phyloP scores from a whole-genome alignment of 2,329 filamentous ascomycete genomes.

The Aspergillus persii region DNA sequence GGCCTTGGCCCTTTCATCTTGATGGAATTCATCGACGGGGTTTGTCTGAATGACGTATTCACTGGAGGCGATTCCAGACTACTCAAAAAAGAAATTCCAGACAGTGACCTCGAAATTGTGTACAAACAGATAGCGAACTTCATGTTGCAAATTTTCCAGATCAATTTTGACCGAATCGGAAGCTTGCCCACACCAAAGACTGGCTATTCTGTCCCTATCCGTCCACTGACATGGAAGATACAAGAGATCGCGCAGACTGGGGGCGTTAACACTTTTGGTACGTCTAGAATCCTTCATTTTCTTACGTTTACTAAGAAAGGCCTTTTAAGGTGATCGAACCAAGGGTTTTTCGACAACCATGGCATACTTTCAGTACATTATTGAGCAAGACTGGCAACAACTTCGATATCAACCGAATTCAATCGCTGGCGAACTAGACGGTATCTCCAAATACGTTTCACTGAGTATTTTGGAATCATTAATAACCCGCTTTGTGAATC shows the following conservation, averaged over 20 bases:
- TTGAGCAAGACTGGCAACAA: conserved; percentile 33
- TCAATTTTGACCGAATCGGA: conserved; percentile 31
- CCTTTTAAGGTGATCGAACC: conserved; percentile 22
- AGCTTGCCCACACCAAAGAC: conserved; percentile 24
- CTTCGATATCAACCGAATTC: conserved; percentile 37
- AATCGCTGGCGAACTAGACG: conserved; percentile 24
- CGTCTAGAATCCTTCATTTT: conserved; percentile 5
- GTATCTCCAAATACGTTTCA: conserved; percentile 27
- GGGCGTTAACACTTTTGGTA: conserved; percentile 32
- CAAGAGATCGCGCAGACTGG: conserved; percentile 31
- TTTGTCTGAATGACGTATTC: conserved; percentile 25
- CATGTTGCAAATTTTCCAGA: conserved; percentile 27
- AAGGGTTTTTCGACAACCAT: conserved; percentile 29
- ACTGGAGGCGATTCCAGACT: no score
- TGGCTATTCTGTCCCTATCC: conserved; percentile 14
- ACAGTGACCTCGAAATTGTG: conserved; percentile 25
- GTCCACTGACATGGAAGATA: conserved; percentile 34
- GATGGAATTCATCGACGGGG: conserved; percentile 29
- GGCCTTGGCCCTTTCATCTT: conserved; percentile 30
- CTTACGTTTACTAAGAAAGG: conserved; percentile 16
- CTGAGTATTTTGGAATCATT: conserved; percentile 29
- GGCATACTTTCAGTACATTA: conserved; percentile 35
- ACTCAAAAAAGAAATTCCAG: no score
- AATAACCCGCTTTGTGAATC: conserved; percentile 24
- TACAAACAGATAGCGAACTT: conserved; percentile 29